Base-by-base conservation (phyloP, 495 filamentous ascomycete genomes). In the Aspergillus bertholletiae region DNA sequence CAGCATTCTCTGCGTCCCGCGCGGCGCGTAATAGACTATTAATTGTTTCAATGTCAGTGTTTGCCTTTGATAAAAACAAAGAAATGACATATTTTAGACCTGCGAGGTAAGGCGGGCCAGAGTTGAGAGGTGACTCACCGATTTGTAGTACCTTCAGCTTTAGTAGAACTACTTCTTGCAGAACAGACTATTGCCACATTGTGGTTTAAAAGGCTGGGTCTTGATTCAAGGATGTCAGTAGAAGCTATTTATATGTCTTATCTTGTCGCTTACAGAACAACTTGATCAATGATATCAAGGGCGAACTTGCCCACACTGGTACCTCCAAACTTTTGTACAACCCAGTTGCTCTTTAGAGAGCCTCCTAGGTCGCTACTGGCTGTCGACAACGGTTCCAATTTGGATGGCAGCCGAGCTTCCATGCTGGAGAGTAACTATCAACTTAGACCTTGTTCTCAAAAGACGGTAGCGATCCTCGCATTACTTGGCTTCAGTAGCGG, bases 81-180 rank as follows among this genome's bases (percentile, higher is more conserved):
- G 5, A 9, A 37, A 13, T 9, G n/a, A 12, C 30, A 27, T 32
- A n/a, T 9, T 23, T 0, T 9, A 12, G 44, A 46, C 1, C 3
- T 15, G 7, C 21, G 7, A 6, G 8, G 6, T 7, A n/a, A 11
- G 30, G 30, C 30, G 9, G 3, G 30, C 30, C 30, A 12, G 26
- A 28, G 39, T 43, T 43, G 37, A 49, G 23, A 18, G 50, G 66
- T 72, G 78, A 77, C 88, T 83, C 76, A 95, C 90, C 90, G 84
- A 75, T 94, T 97, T 40, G 94, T 97, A 43, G 94, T 97, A 48
- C 92, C 92, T 53, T 93, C 89, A 26, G 81, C 82, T 70, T 97
- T 97, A 61, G 89, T 93, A 53, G 86, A 88, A 51, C 88, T 92
- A 68, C 90, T 96, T 66, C 92, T 74, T 20, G 94, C 94, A 39